phyloP scores from a whole-genome alignment of 257 asterid species.

The Primulina tabacum region DNA sequence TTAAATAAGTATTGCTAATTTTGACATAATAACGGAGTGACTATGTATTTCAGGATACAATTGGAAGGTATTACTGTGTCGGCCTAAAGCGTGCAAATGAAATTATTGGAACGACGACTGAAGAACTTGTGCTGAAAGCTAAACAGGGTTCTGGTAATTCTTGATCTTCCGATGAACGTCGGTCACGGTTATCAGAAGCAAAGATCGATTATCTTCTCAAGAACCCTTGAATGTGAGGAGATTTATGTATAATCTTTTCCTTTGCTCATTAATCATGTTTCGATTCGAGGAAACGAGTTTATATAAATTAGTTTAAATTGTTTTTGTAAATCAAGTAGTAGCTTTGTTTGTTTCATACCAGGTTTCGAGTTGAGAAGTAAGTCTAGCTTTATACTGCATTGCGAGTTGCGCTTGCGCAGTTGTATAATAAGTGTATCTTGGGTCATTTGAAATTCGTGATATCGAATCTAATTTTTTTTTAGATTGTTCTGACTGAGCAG shows the following conservation, averaged over 20 bases:
- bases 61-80: constrained; percentile 78
- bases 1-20: not conserved
- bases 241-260: not conserved
- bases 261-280: not conserved
- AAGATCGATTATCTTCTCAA: not conserved
- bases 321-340: too few species aligned
- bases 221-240: not conserved
- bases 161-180: constrained; percentile 27
- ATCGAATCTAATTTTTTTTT: too few species aligned
- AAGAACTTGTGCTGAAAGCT: constrained; percentile 91
- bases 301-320: not conserved
- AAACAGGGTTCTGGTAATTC: constrained; percentile 46
- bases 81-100: constrained; percentile 95
- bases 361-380: too few species aligned
- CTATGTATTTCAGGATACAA: constrained; percentile 52
- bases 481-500: too few species aligned
- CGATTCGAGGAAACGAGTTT: not conserved
- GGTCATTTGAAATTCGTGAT: too few species aligned
- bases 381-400: too few species aligned
- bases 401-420: too few species aligned
- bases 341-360: too few species aligned
- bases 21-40: not conserved
- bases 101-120: constrained; percentile 93
- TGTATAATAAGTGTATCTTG: too few species aligned
- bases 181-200: too few species aligned